Conservation (phyloP, 805 yeast genomes). For the Maudiozyma bulderi region DNA sequence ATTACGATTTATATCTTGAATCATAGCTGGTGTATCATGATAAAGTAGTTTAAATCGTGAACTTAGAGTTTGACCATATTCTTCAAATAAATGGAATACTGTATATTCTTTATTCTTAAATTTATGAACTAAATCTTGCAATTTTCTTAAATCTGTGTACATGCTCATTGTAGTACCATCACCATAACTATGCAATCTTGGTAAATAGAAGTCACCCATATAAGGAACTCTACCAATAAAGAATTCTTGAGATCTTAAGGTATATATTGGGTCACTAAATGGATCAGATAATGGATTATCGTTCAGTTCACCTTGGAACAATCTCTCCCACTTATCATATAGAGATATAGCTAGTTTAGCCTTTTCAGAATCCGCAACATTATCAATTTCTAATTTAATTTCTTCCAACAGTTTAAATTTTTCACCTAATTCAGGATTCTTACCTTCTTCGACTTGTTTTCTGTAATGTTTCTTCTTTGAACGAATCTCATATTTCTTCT, state of each 20-base stretch:
- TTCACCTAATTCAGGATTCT: conserved; percentile 8
- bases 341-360: conserved; percentile 3
- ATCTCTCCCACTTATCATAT: conserved; percentile 13
- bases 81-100: conserved; percentile 11
- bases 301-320: conserved; percentile 16
- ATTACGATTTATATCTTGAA: conserved; percentile 10
- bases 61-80: conserved; percentile 15
- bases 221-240: conserved; percentile 21
- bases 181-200: conserved; percentile 19
- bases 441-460: conserved; percentile 14
- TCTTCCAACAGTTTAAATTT: conserved; percentile 10
- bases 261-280: conserved; percentile 17
- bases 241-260: conserved; percentile 18
- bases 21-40: conserved; percentile 16
- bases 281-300: conserved; percentile 19
- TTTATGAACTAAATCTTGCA: conserved; percentile 8
- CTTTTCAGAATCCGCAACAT: conserved; percentile 6
- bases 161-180: conserved; percentile 7
- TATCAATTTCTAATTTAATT: conserved; percentile 7
- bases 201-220: conserved; percentile 23
- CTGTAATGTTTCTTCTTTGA: conserved; percentile 16
- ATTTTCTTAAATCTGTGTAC: conserved; percentile 12
- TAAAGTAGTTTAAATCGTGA: conserved; percentile 16
- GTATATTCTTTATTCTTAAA: conserved; percentile 10
- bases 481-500: conserved; percentile 13